Evolutionary conservation across 768 basidiomycete species (phyloP).

Genomic region (Mycena galopus): DNA sequence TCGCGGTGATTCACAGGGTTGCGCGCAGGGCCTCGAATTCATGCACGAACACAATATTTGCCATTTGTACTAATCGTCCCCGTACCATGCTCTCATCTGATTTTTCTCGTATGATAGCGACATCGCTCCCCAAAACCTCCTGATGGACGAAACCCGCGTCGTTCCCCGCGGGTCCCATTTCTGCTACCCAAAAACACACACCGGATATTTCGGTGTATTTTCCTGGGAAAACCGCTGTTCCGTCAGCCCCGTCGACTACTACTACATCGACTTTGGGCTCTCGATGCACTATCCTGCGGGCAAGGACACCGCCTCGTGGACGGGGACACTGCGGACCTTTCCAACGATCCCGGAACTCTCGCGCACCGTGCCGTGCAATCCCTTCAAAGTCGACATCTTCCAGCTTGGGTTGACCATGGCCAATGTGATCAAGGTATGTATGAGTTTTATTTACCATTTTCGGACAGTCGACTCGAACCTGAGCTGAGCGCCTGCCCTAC

Average conservation of each 20-base stretch:
- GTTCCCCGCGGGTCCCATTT: slow-evolving; percentile 28
- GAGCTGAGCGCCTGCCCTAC: no score
- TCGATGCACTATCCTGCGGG: slow-evolving; percentile 15
- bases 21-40: no score
- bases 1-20: no score
- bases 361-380: slow-evolving; percentile 22
- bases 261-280: slow-evolving; percentile 32
- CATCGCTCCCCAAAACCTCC: no score
- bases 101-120: no score
- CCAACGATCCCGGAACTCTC: slow-evolving; percentile 26
- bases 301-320: not conserved
- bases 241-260: slow-evolving; percentile 23
- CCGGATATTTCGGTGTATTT: not conserved
- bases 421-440: slow-evolving; percentile 1
- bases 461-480: no score
- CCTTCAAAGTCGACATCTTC: slow-evolving; percentile 23
- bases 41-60: no score
- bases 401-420: slow-evolving; percentile 24
- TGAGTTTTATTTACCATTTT: no score
- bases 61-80: no score
- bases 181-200: not conserved
- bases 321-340: slow-evolving; percentile 3
- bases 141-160: slow-evolving; percentile 28
- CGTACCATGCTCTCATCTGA: no score
- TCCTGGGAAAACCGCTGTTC: slow-evolving; percentile 16